These are phyloP conservation scores for Penicillium sp. DNA, from an alignment of 2,329 filamentous ascomycete species.

Conservation along the genomic window DNA sequence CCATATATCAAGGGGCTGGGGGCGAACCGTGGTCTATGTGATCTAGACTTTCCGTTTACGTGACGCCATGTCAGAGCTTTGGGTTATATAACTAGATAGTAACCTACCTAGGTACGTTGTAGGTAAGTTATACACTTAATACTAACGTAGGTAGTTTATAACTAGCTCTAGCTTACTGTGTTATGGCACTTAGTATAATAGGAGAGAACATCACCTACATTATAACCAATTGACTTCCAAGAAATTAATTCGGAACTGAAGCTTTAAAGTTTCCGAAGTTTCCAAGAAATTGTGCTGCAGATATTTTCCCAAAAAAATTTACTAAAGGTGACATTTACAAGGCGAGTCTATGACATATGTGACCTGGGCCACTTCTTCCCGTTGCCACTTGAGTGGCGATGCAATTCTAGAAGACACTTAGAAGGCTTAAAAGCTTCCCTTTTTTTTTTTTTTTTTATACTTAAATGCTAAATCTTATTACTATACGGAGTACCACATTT, in stretches of 20 bases:
- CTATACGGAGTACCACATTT: neutral
- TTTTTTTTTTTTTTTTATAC: neutral
- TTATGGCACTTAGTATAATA: neutral
- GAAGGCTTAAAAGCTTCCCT: constrained; percentile 25
- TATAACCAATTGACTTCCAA: neutral
- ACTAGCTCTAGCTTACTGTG: neutral
- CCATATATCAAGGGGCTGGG: neutral
- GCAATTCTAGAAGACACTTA: constrained; percentile 31
- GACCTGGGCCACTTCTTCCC: neutral
- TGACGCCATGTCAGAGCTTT: neutral
- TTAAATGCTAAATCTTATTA: neutral
- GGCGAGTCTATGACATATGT: constrained; percentile 6
- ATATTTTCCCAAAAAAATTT: neutral
- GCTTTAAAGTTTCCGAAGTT: neutral
- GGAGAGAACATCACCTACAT: neutral
- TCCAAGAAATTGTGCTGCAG: neutral
- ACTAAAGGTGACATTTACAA: neutral
- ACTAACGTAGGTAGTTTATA: neutral
- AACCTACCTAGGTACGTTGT: no score
- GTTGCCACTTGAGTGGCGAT: constrained; percentile 3
- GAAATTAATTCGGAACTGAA: neutral
- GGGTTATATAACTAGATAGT: neutral
- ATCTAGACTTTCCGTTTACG: neutral
- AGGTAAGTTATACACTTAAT: neutral
- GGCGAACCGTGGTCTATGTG: neutral